A percentile compares a stretch with the other conserved stretches of the same genome.
Conservation (phyloP, 352 stramenopile species). For the Globisporangium irregulare region DNA sequence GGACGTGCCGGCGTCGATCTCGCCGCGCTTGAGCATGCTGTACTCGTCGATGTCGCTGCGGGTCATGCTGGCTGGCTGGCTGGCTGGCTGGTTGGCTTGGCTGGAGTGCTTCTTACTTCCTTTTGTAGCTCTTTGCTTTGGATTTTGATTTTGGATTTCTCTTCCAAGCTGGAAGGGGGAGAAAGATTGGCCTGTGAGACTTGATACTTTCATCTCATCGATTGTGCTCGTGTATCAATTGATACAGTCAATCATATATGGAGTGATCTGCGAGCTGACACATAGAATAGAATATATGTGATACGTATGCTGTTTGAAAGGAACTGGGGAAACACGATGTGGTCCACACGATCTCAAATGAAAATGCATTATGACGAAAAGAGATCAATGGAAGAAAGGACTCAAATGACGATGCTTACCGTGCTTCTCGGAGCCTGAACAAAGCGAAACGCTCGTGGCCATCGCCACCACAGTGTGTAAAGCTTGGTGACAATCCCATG, state of each 20-base stretch:
- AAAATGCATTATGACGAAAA: too few relatives aligned
- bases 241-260: not conserved
- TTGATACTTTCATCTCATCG: not conserved
- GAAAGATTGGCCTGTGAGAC: not conserved
- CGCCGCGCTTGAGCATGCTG: conserved; percentile 80
- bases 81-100: conserved; percentile 1
- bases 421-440: too few relatives aligned
- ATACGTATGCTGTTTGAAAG: not conserved
- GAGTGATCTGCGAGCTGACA: not conserved
- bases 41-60: conserved; percentile 47
- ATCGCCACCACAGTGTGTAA: too few relatives aligned
- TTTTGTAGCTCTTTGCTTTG: not conserved
- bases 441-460: too few relatives aligned
- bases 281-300: not conserved
- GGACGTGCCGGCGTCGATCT: conserved; percentile 96
- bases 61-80: conserved; percentile 10
- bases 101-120: not conserved
- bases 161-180: not conserved
- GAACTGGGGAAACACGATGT: not conserved
- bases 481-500: too few relatives aligned
- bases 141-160: conserved; percentile 1
- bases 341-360: too few relatives aligned
- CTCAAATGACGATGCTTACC: too few relatives aligned
- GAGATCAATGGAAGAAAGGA: too few relatives aligned
- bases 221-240: not conserved